Base-by-base conservation (phyloP, 441 rosid species). In the Bocquillonia castaneifolia region DNA sequence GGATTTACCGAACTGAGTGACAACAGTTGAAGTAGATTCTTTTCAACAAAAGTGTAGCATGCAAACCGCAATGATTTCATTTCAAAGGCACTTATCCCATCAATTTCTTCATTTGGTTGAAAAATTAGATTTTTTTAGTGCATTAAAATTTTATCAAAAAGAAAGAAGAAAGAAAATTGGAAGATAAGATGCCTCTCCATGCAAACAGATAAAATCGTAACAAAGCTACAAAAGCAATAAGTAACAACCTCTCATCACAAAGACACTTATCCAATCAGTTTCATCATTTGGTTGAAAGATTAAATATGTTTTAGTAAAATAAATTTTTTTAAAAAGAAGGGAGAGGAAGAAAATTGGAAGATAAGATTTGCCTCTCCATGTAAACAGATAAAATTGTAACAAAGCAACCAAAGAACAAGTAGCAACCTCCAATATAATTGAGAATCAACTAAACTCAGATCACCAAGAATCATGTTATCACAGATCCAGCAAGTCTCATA, bases 371-470 rank as follows among this genome's bases (percentile, higher is more conserved):
- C 28, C 67, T 28, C 0, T 10, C 20, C 45, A 31, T 44, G 22
- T 47, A 15, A 59, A 59, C 34, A 53, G 17, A 32, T 23, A 45
- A 66, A 14, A 47, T n/a, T 6, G 4, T 12, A 12, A 7, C 25
- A 18, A 52, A 23, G 15, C n/a, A 12, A 54, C 37, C 22, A 53
- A 31, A 18, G 42, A 4, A 36, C 31, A 22, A 4, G 22, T n/a
- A 67, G 50, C 42, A 12, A 36, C 22, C 39, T 59, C 63, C 40
- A 68, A 40, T 54, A 20, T 42, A 42, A 42, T 31, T 42, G 39
- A 40, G 23, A 13, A 42, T 40, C 42, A 54, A 51, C 71, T 44
- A 25, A 23, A 28, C 20, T 12, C 28, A 4, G 26, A 31, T 6
- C 32, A 40, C 31, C 14, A 32, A 29, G n/a, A n/a, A n/a, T n/a